These are phyloP conservation scores for Penicillium psychrosexuale DNA, from an alignment of 2,329 filamentous ascomycete species.

Conservation along the genomic window DNA sequence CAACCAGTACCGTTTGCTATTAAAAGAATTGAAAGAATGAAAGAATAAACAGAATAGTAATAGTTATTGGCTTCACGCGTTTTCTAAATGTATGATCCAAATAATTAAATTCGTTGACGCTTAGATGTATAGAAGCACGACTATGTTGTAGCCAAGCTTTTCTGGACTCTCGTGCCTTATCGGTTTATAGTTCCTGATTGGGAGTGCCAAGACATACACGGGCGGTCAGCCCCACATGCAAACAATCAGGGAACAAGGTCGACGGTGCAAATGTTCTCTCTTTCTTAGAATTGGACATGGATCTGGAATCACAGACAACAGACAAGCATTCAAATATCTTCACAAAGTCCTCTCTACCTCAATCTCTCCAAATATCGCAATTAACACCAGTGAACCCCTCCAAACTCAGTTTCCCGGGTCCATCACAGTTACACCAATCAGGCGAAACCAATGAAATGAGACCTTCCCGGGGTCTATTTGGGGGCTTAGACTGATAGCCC, in stretches of 20 bases:
- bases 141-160: neutral
- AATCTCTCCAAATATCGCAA: no score
- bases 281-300: no score
- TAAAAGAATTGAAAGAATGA: neutral
- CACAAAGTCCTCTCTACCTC: no score
- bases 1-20: neutral
- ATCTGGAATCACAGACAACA: neutral
- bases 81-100: neutral
- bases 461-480: neutral
- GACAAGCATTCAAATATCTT: neutral
- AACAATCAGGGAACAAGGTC: neutral
- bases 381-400: neutral
- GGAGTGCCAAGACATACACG: neutral
- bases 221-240: neutral
- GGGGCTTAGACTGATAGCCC: neutral
- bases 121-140: no score
- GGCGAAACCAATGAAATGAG: neutral
- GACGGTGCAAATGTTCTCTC: neutral
- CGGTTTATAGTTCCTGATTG: neutral
- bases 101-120: no score
- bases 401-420: neutral
- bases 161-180: neutral
- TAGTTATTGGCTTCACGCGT: rapidly evolving
- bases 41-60: no score
- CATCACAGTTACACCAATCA: neutral